Evolutionary conservation across 2,329 filamentous ascomycete species (phyloP), one percentile per base, ranked within the genome.

Genomic region (Biscogniauxia sp.): DNA sequence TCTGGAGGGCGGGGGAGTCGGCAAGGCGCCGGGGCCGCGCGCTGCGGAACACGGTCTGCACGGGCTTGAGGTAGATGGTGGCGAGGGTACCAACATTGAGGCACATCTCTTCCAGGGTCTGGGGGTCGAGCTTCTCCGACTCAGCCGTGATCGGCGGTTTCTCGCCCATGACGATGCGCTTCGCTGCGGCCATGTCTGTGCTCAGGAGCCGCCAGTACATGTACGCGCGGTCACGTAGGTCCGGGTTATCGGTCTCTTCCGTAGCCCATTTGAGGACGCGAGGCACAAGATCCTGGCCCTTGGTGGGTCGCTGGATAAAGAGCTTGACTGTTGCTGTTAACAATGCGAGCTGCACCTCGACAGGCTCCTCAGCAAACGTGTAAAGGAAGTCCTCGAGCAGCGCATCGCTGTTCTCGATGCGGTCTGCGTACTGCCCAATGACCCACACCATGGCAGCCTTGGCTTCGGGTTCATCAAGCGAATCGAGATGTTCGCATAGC

Each of bases 371-470:
- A 26, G 91, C 85, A 78, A 98, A 99, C 0, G 92, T 91, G 73
- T 94, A 94, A 8, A 99, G 76, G 74, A 98, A 99, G 75, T 99
- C 95, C 69, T 99, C 94, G 8, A 99, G 84, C 2, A 99, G 82
- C 0, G 90, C 91, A 69, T 98, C 95, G 17, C 92, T 95, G 75
- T 99, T 98, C 74, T 99, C 95, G 69, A 99, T 99, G 52, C 95
- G 89, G 73, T 96, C 93, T 9, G 95, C 95, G 71, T 99, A 99
- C 75, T 99, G 92, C 1, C 95, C 95, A 73, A 99, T 99, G 41
- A 99, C 95, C 95, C 95, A 99, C 52, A 99, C 95, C 88, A 99
- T 97, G 61, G 95, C 95, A 1, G 95, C 93, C 75, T 99, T 99
- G 53, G 95, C 95, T 76, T 99, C 95, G 1, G 95, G 94, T 75